A percentile compares a stretch with the other conserved stretches of the same genome.
These are phyloP conservation scores for Coemansia sp. DNA, from an alignment of 192 early-diverging fungal genomes.

Conservation along the genomic window DNA sequence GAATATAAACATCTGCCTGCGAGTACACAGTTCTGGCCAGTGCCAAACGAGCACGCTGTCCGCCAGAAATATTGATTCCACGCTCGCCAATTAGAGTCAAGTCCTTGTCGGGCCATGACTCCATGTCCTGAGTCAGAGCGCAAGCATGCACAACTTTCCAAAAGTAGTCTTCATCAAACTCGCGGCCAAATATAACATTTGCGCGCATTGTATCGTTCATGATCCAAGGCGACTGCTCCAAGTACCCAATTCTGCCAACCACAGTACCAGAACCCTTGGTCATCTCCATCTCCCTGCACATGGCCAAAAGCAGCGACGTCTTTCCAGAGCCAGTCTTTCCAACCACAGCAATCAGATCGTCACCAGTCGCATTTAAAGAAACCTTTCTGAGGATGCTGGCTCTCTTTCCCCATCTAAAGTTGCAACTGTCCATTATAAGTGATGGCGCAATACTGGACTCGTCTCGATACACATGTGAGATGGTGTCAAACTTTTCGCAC, in stretches of 20 bases:
- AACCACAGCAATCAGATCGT: conserved; percentile 68
- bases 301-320: conserved; percentile 66
- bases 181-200: conserved; percentile 18
- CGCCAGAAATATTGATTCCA: conserved; percentile 22
- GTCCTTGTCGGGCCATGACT: not conserved
- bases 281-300: conserved; percentile 73
- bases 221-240: conserved; percentile 60
- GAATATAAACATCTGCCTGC: conserved; percentile 12
- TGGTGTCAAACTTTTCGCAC: not conserved
- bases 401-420: not conserved
- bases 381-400: conserved; percentile 30
- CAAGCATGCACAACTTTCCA: not conserved
- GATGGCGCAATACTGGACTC: not conserved
- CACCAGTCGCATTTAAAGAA: conserved; percentile 50
- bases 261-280: conserved; percentile 41
- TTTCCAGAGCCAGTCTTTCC: conserved; percentile 79
- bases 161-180: conserved; percentile 7
- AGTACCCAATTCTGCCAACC: conserved; percentile 67
- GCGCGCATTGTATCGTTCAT: conserved; percentile 8
- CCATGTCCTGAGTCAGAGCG: not conserved
- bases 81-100: conserved; percentile 5
- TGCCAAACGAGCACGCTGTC: conserved; percentile 11
- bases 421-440: not conserved
- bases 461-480: not conserved
- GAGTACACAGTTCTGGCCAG: conserved; percentile 16